Conservation (phyloP, 2,329 filamentous ascomycete genomes). For the Pseudogymnoascus sp. region DNA sequence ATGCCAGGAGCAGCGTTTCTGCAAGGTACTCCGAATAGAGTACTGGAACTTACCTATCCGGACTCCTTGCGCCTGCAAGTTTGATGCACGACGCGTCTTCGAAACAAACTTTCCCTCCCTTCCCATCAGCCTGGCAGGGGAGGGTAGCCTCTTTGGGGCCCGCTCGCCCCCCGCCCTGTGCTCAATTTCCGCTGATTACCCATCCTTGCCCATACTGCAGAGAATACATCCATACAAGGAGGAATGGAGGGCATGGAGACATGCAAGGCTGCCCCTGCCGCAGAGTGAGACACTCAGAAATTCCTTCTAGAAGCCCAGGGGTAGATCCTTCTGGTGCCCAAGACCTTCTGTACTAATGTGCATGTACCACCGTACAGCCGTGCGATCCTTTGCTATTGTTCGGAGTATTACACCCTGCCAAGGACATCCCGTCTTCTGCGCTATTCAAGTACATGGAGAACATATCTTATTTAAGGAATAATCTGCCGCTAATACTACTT, state of each 20-base stretch:
- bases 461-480: conserved; percentile 1
- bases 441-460: neutral
- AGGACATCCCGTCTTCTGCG: neutral
- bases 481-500: neutral
- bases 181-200: conserved; percentile 6
- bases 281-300: neutral
- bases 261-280: conserved; percentile 1
- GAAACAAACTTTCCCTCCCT: conserved; percentile 4
- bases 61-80: neutral
- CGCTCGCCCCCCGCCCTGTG: conserved; percentile 1
- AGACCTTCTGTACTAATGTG: neutral
- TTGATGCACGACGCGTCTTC: neutral
- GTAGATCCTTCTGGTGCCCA: conserved; percentile 1
- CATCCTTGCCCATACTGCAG: neutral
- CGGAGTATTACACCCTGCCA: neutral
- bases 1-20: neutral
- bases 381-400: neutral
- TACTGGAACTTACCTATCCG: neutral
- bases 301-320: conserved; percentile 4
- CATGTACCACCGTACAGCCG: neutral
- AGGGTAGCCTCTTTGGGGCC: neutral
- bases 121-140: conserved; percentile 2
- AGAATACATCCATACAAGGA: neutral
- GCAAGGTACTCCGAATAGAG: conserved; percentile 4
- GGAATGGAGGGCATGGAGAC: neutral